Percentiles rank a stretch among this genome's conserved stretches.
phyloP scores from a whole-genome alignment of 169 alveolate species.

The Eimeria necatrix region DNA sequence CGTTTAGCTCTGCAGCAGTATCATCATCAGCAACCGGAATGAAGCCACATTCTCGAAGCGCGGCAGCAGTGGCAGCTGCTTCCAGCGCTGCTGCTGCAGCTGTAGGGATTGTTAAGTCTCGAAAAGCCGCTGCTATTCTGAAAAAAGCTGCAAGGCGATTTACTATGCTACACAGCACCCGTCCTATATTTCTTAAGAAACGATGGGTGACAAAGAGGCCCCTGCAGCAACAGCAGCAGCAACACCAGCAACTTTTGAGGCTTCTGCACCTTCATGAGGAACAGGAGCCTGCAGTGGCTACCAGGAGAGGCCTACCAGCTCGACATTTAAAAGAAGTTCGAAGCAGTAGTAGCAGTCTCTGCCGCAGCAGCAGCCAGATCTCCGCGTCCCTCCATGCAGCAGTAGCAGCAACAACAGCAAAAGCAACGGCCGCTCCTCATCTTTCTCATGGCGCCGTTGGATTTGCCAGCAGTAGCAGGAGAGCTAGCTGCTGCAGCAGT shows the following conservation, averaged over 20 bases:
- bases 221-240: slow-evolving; percentile 4
- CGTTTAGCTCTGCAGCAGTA: background rate
- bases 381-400: slow-evolving; percentile 31
- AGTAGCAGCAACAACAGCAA: slow-evolving; percentile 57
- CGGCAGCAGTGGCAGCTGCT: background rate
- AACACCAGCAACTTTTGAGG: slow-evolving; percentile 27
- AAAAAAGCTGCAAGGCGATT: slow-evolving; percentile 29
- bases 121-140: slow-evolving; percentile 22
- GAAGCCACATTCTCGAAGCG: background rate
- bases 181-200: background rate
- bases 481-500: slow-evolving; percentile 76
- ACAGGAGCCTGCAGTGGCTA: background rate
- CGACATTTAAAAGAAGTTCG: background rate
- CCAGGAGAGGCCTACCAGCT: background rate
- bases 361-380: slow-evolving; percentile 73
- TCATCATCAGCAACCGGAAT: background rate
- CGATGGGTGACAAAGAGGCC: background rate
- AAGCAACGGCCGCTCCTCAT: slow-evolving; percentile 28
- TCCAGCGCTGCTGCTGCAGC: slow-evolving; percentile 11
- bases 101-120: background rate
- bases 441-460: background rate
- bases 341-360: slow-evolving; percentile 55
- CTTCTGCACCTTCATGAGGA: slow-evolving; percentile 28
- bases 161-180: slow-evolving; percentile 8
- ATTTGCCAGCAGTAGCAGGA: slow-evolving; percentile 69